Evolutionary conservation across 2,329 filamentous ascomycete genomes (phyloP).

Genomic region (Drechslera avenae): DNA sequence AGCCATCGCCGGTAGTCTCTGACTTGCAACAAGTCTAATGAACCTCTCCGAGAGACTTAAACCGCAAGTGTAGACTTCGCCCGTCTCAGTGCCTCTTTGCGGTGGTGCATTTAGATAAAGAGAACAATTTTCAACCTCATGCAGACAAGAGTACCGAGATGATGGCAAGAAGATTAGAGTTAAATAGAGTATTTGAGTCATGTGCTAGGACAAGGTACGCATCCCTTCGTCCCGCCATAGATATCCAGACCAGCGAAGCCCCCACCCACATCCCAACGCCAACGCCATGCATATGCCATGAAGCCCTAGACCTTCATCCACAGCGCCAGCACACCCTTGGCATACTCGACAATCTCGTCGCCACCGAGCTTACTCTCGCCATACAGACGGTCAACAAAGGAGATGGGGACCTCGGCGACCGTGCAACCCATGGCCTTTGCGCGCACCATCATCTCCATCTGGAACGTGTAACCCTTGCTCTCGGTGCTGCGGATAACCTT

Average conservation of each 20-base stretch:
- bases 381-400: conserved; percentile 88
- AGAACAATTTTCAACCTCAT: too few relatives aligned
- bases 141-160: too few relatives aligned
- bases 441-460: conserved; percentile 99
- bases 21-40: too few relatives aligned
- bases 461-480: conserved; percentile 97
- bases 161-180: conserved; percentile 3
- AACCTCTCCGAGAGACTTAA: too few relatives aligned
- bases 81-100: too few relatives aligned
- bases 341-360: conserved; percentile 95
- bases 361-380: conserved; percentile 94
- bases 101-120: too few relatives aligned
- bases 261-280: conserved; percentile 20
- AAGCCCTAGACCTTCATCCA: conserved; percentile 56
- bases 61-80: too few relatives aligned
- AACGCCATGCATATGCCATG: conserved; percentile 28
- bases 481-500: conserved; percentile 89
- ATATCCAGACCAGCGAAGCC: too few relatives aligned
- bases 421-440: conserved; percentile 95
- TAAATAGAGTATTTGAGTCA: neutral
- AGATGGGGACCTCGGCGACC: conserved; percentile 94
- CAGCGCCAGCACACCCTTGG: conserved; percentile 65
- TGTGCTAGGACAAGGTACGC: neutral
- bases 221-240: neutral
- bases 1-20: too few relatives aligned